These are phyloP conservation scores for Tillandsia leiboldiana DNA, from an alignment of 176 grass and related monocot genomes.

Conservation along the genomic window DNA sequence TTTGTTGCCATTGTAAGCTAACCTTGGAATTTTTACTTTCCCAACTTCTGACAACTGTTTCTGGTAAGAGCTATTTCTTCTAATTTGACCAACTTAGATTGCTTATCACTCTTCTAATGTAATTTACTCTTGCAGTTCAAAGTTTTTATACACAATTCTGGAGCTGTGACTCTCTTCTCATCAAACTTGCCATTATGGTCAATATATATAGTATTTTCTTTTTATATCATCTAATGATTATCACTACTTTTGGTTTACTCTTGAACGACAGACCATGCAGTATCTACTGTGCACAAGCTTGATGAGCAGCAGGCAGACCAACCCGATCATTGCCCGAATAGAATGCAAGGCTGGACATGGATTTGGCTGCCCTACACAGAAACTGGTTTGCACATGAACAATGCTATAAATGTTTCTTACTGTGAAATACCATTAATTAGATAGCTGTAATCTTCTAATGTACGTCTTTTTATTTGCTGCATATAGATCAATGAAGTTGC, in stretches of 20 bases:
- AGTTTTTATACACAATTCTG: too few relatives aligned
- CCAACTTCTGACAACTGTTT: too few relatives aligned
- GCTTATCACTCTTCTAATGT: too few relatives aligned
- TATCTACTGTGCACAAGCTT: slow-evolving; percentile 49
- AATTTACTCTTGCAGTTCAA: too few relatives aligned
- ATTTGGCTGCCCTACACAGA: slow-evolving; percentile 81
- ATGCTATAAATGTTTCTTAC: neutral
- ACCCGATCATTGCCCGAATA: slow-evolving; percentile 87
- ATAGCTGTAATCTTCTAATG: neutral
- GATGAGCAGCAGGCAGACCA: slow-evolving; percentile 38
- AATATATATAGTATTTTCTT: neutral
- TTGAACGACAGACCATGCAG: slow-evolving; percentile 61
- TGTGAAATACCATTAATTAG: neutral
- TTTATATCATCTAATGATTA: slow-evolving; percentile 5
- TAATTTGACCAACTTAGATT: too few relatives aligned
- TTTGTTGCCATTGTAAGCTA: too few relatives aligned
- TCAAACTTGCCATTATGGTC: neutral
- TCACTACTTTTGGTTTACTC: slow-evolving; percentile 14
- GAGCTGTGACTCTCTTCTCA: too few relatives aligned
- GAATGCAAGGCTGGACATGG: slow-evolving; percentile 84
- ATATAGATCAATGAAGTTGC: slow-evolving; percentile 73
- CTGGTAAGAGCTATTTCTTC: too few relatives aligned
- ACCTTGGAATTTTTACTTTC: too few relatives aligned
- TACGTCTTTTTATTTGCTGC: neutral
- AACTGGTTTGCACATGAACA: slow-evolving; percentile 38